Percentiles rank a stretch among this genome's conserved stretches.
Evolutionary conservation across 192 early-diverging fungal genomes (phyloP).

Genomic region (Backusella tarrabulga): DNA sequence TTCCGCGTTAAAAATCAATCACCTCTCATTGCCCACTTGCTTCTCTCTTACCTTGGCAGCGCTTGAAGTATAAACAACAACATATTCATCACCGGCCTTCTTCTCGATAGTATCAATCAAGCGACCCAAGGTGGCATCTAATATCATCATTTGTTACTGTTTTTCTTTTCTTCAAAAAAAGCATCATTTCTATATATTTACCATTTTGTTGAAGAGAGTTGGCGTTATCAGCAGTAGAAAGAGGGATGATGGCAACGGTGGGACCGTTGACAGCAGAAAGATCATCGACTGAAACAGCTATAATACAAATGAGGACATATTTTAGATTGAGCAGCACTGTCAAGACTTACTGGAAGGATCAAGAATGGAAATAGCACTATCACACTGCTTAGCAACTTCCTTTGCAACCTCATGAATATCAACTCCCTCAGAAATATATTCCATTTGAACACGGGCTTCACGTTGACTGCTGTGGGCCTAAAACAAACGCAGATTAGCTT

Average conservation of each 20-base stretch:
- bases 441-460: constrained; percentile 20
- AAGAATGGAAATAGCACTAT: constrained; percentile 21
- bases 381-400: constrained; percentile 22
- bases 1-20: background rate
- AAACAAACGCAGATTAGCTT: background rate
- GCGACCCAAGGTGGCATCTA: constrained; percentile 23
- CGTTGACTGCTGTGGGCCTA: constrained; percentile 19
- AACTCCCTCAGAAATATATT: constrained; percentile 27
- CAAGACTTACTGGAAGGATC: constrained; percentile 26
- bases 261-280: constrained; percentile 1
- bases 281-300: constrained; percentile 10
- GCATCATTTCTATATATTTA: constrained; percentile 5
- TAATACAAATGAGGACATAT: background rate
- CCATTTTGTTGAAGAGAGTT: constrained; percentile 28
- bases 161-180: background rate
- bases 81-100: constrained; percentile 25
- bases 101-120: constrained; percentile 22
- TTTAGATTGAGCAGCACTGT: background rate
- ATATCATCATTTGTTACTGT: background rate
- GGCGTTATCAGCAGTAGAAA: constrained; percentile 15
- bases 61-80: constrained; percentile 39
- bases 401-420: constrained; percentile 23
- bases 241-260: constrained; percentile 19
- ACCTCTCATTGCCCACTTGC: background rate
- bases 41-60: constrained; percentile 16